Base-by-base conservation (phyloP, 2,329 filamentous ascomycete species). In the Huntiella savannae region DNA sequence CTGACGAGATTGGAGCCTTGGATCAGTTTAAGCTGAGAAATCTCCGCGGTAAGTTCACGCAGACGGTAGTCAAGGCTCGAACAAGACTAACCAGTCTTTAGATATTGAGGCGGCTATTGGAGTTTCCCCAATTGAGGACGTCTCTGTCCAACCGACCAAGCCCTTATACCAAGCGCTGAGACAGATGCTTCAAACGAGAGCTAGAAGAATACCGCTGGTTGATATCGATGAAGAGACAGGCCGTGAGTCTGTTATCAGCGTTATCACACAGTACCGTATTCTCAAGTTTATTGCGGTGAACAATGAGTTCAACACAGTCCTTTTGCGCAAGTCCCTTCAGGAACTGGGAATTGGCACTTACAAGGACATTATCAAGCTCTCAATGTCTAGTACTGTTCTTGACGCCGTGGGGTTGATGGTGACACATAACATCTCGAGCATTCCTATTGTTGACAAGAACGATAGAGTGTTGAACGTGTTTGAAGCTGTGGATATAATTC, bases 221-320 rank as follows among this genome's bases (percentile, higher is more conserved):
- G 91, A 95, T 55, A 73, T 83, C 52, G 91, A 98, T 58, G 87
- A 92, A 58, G 91, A 98, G 63, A 98, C 91, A 2, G 78, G 82
- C 48, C 75, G 86, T 52, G 79, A 91, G 57, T 91, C 88, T 64
- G 86, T 98, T 13, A 83, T 98, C 51, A 95, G 86, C 55, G 91
- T 98, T 51, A 82, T 98, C 49, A 98, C 91, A 0, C 91, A 98
- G 62, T 98, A 98, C 63, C 82, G 92, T 49, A 96, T 98, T 55
- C 74, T 98, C 53, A 98, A 98, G 60, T 98, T 98, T 60, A 92
- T 98, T 51, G 87, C 91, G 8, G 88, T 98, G 62, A 98, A 98
- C 62, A 75, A 74, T 55, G 75, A 79, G 56, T 77, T 79, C 55
- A 82, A 93, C 58, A 95, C 88, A 4, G 80, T 92, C 55, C 74